Base-by-base conservation (phyloP, 2,329 filamentous ascomycete species). In the Calcarisporium arbuscula region DNA sequence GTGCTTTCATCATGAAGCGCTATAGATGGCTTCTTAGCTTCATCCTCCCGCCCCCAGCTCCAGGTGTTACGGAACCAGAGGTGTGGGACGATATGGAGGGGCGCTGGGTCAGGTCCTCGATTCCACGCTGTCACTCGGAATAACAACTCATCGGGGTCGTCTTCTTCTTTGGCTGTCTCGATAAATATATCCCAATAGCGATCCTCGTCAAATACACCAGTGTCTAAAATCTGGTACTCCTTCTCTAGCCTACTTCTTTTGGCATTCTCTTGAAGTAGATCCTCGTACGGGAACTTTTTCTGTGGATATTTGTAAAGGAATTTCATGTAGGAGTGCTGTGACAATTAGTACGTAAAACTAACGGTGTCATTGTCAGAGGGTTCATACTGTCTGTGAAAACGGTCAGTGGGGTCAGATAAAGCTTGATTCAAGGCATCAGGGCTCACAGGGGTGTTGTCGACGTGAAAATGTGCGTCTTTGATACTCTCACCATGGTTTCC, bases 111-210 rank as follows among this genome's bases (percentile, higher is more conserved):
- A 6, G 87, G 85, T 12, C 92, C 90, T 49, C 92, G 78, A 56
- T 96, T 96, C 82, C 92, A 96, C 28, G 89, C 90, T 9, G 90
- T 95, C 28, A 96, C 83, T 51, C 92, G 85, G 67, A 95, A 96
- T 19, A 94, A 70, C 10, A 96, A 68, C 63, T 95, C 87, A 19
- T 96, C 89, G 16, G 87, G 82, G 50, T 95, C 84, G 42, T 95
- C 80, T n/a, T 75, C 74, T 57, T 95, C 90, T 63, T 96, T 96
- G 38, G 89, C 90, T 6, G 85, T 94, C 64, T 96, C 90, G 45
- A 96, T 95, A 56, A 89, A 84, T 49, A 95, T 95, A 56, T 96
- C 90, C 85, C 89, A 96, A 65, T 96, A 96, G 44, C 82, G 72
- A 62, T 94, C 76, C 31, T 95, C 85, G 31, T 92, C 77, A 54